These are phyloP conservation scores for Parathielavia hyrcaniae DNA, from an alignment of 495 filamentous ascomycete genomes.

Conservation along the genomic window DNA sequence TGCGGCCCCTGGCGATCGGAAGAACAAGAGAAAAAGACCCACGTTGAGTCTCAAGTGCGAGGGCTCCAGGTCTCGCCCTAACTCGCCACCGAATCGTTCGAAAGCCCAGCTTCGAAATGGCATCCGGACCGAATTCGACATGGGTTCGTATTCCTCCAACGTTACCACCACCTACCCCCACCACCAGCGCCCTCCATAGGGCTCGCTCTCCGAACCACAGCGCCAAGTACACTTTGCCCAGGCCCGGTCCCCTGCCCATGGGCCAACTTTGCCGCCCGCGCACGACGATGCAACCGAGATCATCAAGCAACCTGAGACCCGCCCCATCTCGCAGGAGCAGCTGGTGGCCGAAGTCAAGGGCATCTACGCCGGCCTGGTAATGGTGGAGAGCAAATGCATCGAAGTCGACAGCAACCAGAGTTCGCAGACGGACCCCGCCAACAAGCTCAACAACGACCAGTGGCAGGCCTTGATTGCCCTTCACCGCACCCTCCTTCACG, in stretches of 20 bases:
- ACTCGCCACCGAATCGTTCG: constrained; percentile 23
- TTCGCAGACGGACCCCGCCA: constrained; percentile 34
- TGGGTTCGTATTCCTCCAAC: constrained; percentile 26
- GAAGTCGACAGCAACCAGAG: constrained; percentile 59
- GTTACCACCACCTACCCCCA: constrained; percentile 22
- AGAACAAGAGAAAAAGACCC: constrained; percentile 11
- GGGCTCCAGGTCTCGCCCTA: constrained; percentile 17
- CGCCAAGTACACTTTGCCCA: constrained; percentile 10
- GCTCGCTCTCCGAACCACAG: constrained; percentile 11
- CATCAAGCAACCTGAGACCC: constrained; percentile 55
- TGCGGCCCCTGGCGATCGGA: background rate
- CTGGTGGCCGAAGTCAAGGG: constrained; percentile 62
- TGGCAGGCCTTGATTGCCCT: too few relatives aligned
- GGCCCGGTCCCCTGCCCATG: background rate
- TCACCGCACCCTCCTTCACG: too few relatives aligned
- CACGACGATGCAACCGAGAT: constrained; percentile 21
- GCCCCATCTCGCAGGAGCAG: constrained; percentile 67
- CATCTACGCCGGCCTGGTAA: too few relatives aligned
- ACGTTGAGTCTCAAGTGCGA: constrained; percentile 14
- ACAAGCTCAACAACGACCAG: constrained; percentile 46
- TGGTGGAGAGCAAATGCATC: constrained; percentile 75
- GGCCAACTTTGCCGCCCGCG: background rate
- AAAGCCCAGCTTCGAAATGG: constrained; percentile 19
- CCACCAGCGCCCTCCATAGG: constrained; percentile 14
- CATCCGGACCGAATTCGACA: constrained; percentile 29